Evolutionary conservation across 2,329 filamentous ascomycete genomes (phyloP).

Genomic region (Acarospora socialis): DNA sequence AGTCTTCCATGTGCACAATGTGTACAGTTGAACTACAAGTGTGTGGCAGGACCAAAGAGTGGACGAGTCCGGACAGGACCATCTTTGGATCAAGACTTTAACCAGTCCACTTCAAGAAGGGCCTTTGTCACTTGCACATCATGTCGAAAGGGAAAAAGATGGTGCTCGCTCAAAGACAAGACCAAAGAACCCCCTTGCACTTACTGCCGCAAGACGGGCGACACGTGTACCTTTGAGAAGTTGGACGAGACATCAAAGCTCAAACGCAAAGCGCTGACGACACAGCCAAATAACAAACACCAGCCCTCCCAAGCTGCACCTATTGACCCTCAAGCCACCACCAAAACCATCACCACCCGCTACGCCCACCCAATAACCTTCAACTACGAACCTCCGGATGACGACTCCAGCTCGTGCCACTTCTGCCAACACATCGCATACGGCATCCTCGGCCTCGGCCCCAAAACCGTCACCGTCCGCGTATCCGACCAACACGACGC

Average conservation of each 20-base stretch:
- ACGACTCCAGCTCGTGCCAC: slow-evolving; percentile 20
- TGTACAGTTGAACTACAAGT: slow-evolving; percentile 16
- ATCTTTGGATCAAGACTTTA: slow-evolving; percentile 11
- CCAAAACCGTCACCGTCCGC: too few species aligned
- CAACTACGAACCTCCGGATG: slow-evolving; percentile 17
- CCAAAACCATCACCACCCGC: slow-evolving; percentile 22
- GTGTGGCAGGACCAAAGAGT: slow-evolving; percentile 24
- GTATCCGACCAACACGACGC: too few species aligned
- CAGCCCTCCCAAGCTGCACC: slow-evolving; percentile 3
- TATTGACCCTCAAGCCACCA: too few species aligned
- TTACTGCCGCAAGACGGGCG: slow-evolving; percentile 16
- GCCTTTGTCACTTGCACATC: slow-evolving; percentile 17
- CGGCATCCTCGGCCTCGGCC: slow-evolving; percentile 26
- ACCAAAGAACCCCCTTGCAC: slow-evolving; percentile 21
- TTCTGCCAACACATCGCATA: slow-evolving; percentile 29
- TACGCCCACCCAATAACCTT: slow-evolving; percentile 29
- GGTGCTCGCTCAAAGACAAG: slow-evolving; percentile 21
- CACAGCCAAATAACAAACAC: not conserved
- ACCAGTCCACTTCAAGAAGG: slow-evolving; percentile 8
- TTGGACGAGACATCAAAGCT: not conserved
- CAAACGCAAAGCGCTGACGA: not conserved
- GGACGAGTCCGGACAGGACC: slow-evolving; percentile 7
- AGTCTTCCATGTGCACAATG: slow-evolving; percentile 22
- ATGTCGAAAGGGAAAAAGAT: slow-evolving; percentile 19
- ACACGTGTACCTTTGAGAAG: slow-evolving; percentile 20